Conservation (phyloP, 768 basidiomycete genomes). For the Leccinum rimulosum region DNA sequence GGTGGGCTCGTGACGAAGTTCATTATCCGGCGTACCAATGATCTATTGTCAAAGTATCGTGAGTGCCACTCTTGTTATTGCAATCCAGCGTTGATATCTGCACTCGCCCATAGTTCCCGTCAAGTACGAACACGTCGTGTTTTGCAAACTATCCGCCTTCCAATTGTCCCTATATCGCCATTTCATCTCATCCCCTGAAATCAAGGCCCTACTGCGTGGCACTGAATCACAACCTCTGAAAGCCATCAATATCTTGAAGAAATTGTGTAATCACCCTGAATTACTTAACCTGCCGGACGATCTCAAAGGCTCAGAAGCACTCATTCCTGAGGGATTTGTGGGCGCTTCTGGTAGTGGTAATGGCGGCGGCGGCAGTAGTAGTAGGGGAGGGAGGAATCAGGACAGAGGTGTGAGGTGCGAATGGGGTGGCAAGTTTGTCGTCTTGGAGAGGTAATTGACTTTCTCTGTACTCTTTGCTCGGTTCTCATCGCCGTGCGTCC, state of each 20-base stretch:
- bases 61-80: conserved; percentile 32
- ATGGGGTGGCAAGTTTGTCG: conserved; percentile 90
- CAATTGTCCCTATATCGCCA: conserved; percentile 83
- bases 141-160: conserved; percentile 81
- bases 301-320: conserved; percentile 72
- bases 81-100: conserved; percentile 5
- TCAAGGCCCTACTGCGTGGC: conserved; percentile 85
- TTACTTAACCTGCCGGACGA: conserved; percentile 83
- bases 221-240: conserved; percentile 91
- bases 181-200: conserved; percentile 91
- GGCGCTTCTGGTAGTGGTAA: conserved; percentile 38
- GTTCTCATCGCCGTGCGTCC: neutral
- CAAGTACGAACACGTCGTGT: conserved; percentile 98
- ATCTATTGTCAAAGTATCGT: conserved; percentile 93
- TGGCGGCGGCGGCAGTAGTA: conserved; percentile 29
- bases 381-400: conserved; percentile 41
- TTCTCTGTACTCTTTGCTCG: neutral
- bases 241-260: conserved; percentile 92
- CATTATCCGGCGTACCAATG: conserved; percentile 93
- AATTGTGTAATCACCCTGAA: conserved; percentile 94
- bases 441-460: conserved; percentile 75
- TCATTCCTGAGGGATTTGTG: conserved; percentile 81
- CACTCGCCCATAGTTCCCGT: conserved; percentile 71
- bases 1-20: conserved; percentile 87
- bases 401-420: conserved; percentile 58